Conservation (phyloP, 495 filamentous ascomycete genomes). For the Xylaria grammica region DNA sequence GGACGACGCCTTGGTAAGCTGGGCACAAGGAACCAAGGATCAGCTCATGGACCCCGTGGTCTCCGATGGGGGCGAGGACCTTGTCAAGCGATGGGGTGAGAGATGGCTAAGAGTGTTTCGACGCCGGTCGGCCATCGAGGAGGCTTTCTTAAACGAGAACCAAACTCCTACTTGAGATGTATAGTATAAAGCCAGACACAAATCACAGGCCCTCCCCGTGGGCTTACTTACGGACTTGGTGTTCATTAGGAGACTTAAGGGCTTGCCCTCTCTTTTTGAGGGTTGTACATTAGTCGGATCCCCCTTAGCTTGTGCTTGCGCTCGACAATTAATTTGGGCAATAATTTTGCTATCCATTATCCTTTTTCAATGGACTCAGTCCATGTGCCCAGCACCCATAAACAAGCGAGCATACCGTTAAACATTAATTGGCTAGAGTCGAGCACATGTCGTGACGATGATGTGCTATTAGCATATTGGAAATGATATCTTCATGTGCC, state of each 20-base stretch:
- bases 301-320: no score
- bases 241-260: no score
- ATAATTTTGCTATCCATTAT: not conserved
- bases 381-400: no score
- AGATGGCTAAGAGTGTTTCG: conserved; percentile 87
- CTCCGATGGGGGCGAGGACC: conserved; percentile 58
- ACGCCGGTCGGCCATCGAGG: conserved; percentile 82
- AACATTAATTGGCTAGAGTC: no score
- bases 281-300: conserved; percentile 9
- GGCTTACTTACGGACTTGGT: not conserved
- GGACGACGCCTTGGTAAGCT: conserved; percentile 75
- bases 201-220: not conserved
- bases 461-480: no score
- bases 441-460: no score
- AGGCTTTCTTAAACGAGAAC: conserved; percentile 61
- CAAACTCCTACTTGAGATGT: conserved; percentile 19
- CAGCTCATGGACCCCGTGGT: conserved; percentile 61
- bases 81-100: conserved; percentile 80
- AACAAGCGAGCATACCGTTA: not conserved
- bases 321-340: not conserved
- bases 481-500: no score
- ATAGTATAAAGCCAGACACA: not conserved
- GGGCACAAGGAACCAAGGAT: conserved; percentile 76
- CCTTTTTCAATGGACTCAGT: not conserved
- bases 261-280: no score